Conservation (phyloP, 352 stramenopile species). For the Phytophthora rubi region DNA sequence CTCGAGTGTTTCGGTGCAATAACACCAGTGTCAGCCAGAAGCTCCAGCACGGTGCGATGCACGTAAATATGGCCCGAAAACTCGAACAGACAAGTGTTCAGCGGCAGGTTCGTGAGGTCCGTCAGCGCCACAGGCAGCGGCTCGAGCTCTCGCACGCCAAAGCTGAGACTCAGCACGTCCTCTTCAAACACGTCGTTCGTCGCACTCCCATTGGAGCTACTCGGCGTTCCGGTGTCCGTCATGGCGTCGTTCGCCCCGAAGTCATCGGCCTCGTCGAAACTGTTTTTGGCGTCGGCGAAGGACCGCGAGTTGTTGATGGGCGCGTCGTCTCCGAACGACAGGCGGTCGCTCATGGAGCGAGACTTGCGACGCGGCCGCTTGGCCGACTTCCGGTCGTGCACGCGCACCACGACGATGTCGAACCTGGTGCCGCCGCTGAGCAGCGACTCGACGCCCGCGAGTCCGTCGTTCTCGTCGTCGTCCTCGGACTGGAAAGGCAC, state of each 20-base stretch:
- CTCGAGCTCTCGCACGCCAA: constrained; percentile 75
- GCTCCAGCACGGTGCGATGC: constrained; percentile 71
- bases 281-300: constrained; percentile 42
- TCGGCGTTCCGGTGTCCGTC: constrained; percentile 31
- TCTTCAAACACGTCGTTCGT: constrained; percentile 44
- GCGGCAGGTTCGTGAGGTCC: constrained; percentile 72
- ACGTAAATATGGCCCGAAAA: constrained; percentile 74
- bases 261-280: constrained; percentile 44
- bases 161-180: constrained; percentile 64
- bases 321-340: constrained; percentile 51
- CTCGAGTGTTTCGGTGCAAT: constrained; percentile 72
- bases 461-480: constrained; percentile 31
- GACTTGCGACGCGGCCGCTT: constrained; percentile 60
- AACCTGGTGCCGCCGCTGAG: constrained; percentile 62
- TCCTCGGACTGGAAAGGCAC: constrained; percentile 73
- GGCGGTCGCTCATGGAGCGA: constrained; percentile 43
- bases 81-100: constrained; percentile 86
- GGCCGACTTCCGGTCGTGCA: constrained; percentile 53
- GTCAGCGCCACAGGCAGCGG: constrained; percentile 62
- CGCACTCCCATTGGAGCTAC: constrained; percentile 12
- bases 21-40: constrained; percentile 69
- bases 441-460: constrained; percentile 43
- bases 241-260: constrained; percentile 32
- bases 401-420: constrained; percentile 71
- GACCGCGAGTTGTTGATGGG: constrained; percentile 52